Percentiles rank a stretch among this genome's conserved stretches.
These are phyloP conservation scores for Nitzschia sp. DNA, from an alignment of 108 stramenopile genomes.

Conservation along the genomic window DNA sequence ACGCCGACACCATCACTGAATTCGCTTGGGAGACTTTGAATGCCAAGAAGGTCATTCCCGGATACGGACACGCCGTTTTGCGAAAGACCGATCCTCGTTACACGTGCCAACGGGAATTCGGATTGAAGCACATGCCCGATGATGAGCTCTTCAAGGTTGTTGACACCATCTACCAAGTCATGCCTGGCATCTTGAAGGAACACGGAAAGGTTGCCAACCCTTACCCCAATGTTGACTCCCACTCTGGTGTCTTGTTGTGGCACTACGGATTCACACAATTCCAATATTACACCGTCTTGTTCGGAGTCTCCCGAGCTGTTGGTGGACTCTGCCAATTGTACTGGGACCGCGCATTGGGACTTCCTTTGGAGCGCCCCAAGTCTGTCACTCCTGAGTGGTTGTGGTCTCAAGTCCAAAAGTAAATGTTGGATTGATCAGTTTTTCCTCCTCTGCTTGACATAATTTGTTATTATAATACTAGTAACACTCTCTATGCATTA, in stretches of 20 bases:
- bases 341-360: constrained; percentile 98
- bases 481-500: too few species aligned
- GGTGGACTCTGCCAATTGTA: constrained; percentile 97
- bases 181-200: constrained; percentile 97
- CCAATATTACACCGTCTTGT: constrained; percentile 99
- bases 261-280: constrained; percentile 99
- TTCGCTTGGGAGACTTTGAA: constrained; percentile 99
- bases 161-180: constrained; percentile 96
- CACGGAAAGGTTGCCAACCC: constrained; percentile 99
- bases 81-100: constrained; percentile 99
- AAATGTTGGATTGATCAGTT: not conserved
- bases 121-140: constrained; percentile 98
- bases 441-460: too few species aligned
- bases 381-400: constrained; percentile 98
- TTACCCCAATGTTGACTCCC: constrained; percentile 98
- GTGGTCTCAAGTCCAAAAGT: constrained; percentile 68
- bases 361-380: constrained; percentile 99
- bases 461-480: too few species aligned
- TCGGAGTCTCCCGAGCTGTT: constrained; percentile 96
- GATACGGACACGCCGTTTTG: constrained; percentile 98
- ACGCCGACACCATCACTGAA: constrained; percentile 95
- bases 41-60: constrained; percentile 98
- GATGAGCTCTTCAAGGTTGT: constrained; percentile 98
- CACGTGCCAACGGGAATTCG: constrained; percentile 98
- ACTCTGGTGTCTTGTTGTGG: constrained; percentile 97